Conservation (phyloP, 768 basidiomycete genomes). For the Termitomyces sp. region DNA sequence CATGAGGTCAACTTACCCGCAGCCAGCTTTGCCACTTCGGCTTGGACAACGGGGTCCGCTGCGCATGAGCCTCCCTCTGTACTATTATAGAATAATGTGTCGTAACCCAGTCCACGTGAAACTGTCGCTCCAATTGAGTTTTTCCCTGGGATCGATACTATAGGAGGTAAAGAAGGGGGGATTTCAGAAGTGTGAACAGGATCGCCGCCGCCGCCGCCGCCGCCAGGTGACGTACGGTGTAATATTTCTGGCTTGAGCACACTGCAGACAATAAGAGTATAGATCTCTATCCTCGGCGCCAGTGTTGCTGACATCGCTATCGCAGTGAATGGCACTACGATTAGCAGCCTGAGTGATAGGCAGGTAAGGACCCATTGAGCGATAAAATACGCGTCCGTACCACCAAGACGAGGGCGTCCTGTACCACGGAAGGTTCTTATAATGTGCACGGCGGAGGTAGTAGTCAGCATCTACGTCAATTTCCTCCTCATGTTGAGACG, state of each 20-base stretch:
- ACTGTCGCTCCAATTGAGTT: background rate
- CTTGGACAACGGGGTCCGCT: slow-evolving; percentile 70
- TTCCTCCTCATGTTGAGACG: slow-evolving; percentile 37
- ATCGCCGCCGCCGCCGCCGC: background rate
- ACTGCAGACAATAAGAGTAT: slow-evolving; percentile 72
- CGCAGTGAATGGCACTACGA: slow-evolving; percentile 50
- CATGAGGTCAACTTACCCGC: slow-evolving; percentile 45
- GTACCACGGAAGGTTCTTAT: slow-evolving; percentile 63
- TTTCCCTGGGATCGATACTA: background rate
- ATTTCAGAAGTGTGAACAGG: background rate
- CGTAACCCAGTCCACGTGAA: background rate
- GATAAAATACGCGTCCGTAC: slow-evolving; percentile 36
- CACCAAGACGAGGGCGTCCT: slow-evolving; percentile 72
- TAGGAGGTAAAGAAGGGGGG: slow-evolving; percentile 2
- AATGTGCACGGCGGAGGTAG: slow-evolving; percentile 10
- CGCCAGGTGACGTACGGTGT: slow-evolving; percentile 22
- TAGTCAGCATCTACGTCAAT: slow-evolving; percentile 25
- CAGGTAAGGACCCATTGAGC: background rate
- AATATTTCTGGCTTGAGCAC: slow-evolving; percentile 61
- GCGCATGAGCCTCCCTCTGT: slow-evolving; percentile 42
- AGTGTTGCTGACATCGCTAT: slow-evolving; percentile 55
- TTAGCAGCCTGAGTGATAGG: slow-evolving; percentile 53
- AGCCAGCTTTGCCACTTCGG: slow-evolving; percentile 64
- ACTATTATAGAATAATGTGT: background rate
- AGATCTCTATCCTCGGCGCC: slow-evolving; percentile 73